These are phyloP conservation scores for Aspergillus texensis DNA, from an alignment of 2,329 filamentous ascomycete genomes.

Conservation along the genomic window DNA sequence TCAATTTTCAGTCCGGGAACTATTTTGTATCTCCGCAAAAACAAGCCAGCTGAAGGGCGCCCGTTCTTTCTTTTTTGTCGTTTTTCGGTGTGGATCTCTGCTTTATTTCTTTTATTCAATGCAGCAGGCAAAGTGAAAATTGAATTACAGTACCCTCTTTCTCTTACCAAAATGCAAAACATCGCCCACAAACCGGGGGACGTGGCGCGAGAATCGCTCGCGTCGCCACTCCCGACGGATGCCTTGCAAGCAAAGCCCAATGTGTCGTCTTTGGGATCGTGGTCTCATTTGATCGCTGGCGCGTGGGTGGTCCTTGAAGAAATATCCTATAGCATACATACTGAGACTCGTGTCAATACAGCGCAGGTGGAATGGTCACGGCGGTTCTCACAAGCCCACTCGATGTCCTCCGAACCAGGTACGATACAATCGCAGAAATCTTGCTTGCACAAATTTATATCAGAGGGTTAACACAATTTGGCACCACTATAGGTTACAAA, in stretches of 20 bases:
- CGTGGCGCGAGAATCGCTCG: slow-evolving; percentile 11
- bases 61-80: background rate
- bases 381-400: slow-evolving; percentile 91
- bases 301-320: slow-evolving; percentile 31
- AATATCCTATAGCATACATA: no score
- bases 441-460: background rate
- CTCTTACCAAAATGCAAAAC: slow-evolving; percentile 8
- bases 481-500: slow-evolving; percentile 61
- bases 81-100: background rate
- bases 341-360: slow-evolving; percentile 12
- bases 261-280: slow-evolving; percentile 21
- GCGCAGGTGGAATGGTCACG: slow-evolving; percentile 76
- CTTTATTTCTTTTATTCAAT: background rate
- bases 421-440: background rate
- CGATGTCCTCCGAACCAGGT: slow-evolving; percentile 94
- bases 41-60: background rate
- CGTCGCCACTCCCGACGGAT: slow-evolving; percentile 14
- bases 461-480: background rate
- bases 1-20: slow-evolving; percentile 2
- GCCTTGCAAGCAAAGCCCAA: background rate
- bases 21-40: background rate
- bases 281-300: slow-evolving; percentile 36
- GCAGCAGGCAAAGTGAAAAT: background rate
- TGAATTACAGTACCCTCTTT: background rate
- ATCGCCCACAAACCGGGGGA: slow-evolving; percentile 10